A percentile compares a stretch with the other conserved stretches of the same genome.
Evolutionary conservation across 208 protist species (phyloP).

Genomic region (Leptomonas seymouri): DNA sequence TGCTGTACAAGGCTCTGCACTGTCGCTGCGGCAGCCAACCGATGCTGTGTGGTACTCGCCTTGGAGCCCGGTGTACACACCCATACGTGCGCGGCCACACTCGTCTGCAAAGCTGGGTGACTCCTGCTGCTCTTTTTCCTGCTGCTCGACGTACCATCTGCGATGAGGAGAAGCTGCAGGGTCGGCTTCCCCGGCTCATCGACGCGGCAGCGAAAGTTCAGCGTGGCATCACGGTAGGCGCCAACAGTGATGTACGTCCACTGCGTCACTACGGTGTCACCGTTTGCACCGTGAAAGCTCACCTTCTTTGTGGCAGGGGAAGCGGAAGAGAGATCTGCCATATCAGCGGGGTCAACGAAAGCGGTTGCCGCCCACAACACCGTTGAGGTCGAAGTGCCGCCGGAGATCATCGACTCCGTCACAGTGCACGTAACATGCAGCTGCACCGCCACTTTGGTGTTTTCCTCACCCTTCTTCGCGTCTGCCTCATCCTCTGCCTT

Average conservation of each 20-base stretch:
- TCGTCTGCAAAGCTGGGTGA: not conserved
- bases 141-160: not conserved
- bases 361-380: conserved; percentile 31
- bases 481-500: not conserved
- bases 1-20: conserved; percentile 15
- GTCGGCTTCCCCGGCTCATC: conserved; percentile 15
- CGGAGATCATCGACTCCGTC: conserved; percentile 10
- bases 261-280: conserved; percentile 32
- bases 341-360: not conserved
- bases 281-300: conserved; percentile 28
- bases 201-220: conserved; percentile 44
- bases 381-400: not conserved
- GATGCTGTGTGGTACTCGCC: conserved; percentile 6
- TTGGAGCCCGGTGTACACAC: conserved; percentile 14
- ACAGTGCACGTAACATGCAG: conserved; percentile 23
- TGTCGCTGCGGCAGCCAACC: conserved; percentile 14
- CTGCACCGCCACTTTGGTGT: not conserved
- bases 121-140: not conserved
- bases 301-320: conserved; percentile 16
- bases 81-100: conserved; percentile 16
- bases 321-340: not conserved
- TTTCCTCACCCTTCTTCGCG: not conserved
- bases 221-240: conserved; percentile 51
- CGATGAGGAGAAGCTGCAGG: conserved; percentile 36
- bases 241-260: conserved; percentile 44